Conservation (phyloP, 257 asterid genomes). For the Nemophila menziesii region DNA sequence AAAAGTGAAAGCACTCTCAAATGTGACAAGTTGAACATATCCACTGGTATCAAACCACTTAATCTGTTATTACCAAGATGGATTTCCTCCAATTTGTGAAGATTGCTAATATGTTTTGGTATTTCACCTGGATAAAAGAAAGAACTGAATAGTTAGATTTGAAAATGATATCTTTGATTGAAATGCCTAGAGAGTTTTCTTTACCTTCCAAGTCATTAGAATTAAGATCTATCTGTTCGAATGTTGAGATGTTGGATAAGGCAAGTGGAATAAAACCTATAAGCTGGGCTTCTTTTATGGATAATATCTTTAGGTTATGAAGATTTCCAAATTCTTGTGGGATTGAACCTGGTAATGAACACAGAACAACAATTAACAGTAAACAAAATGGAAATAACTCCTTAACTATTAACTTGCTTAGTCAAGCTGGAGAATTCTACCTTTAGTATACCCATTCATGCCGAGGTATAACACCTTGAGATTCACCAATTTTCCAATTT, state of each 20-base stretch:
- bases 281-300: background rate
- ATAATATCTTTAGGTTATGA: constrained; percentile 1
- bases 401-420: too few species aligned
- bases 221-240: too few species aligned
- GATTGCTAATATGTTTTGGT: constrained; percentile 21
- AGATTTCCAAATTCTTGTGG: too few species aligned
- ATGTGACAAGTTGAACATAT: constrained; percentile 10
- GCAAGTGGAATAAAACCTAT: constrained; percentile 16
- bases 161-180: too few species aligned
- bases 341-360: constrained; percentile 25
- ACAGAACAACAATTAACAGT: too few species aligned
- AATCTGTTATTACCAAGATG: constrained; percentile 11
- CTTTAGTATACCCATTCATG: constrained; percentile 9
- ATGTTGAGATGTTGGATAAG: constrained; percentile 23
- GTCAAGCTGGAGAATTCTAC: background rate
- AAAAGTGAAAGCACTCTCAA: background rate
- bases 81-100: too few species aligned
- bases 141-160: too few species aligned
- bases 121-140: constrained; percentile 19
- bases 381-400: too few species aligned
- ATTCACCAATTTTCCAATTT: constrained; percentile 13
- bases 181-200: too few species aligned
- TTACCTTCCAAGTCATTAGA: too few species aligned
- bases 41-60: constrained; percentile 15
- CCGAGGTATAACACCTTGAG: constrained; percentile 5